These are phyloP conservation scores for Funneliformis mosseae DNA, from an alignment of 192 early-diverging fungal species.

Conservation along the genomic window DNA sequence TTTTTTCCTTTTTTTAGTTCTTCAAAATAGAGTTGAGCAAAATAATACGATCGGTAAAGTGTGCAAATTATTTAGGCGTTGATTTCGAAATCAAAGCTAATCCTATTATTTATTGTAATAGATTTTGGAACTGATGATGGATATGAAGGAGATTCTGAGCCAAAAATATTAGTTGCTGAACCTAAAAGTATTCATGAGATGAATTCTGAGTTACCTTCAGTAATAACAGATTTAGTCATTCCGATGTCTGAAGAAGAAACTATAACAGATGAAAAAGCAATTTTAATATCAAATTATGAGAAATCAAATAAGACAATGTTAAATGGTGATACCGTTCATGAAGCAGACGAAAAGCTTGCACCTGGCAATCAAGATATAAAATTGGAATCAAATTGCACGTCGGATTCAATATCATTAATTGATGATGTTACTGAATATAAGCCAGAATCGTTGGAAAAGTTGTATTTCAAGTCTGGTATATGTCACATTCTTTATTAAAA, in stretches of 20 bases:
- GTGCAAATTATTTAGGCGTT: not conserved
- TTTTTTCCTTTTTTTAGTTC: no score
- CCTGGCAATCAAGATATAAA: not conserved
- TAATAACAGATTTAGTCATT: not conserved
- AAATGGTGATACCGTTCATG: not conserved
- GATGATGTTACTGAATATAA: not conserved
- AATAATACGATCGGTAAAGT: not conserved
- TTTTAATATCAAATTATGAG: not conserved
- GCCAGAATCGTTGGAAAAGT: not conserved
- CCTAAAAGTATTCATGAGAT: not conserved
- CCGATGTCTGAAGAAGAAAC: not conserved
- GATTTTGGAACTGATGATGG: conserved; percentile 16
- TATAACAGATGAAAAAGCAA: not conserved
- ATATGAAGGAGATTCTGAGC: conserved; percentile 26
- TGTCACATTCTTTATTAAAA: not conserved
- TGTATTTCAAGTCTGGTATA: not conserved
- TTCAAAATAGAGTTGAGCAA: not conserved
- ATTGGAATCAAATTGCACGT: not conserved
- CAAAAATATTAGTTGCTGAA: not conserved
- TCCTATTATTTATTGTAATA: not conserved
- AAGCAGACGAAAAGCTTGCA: not conserved
- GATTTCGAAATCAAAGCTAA: no score
- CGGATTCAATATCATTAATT: not conserved
- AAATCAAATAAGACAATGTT: not conserved
- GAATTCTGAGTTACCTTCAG: not conserved